These are phyloP conservation scores for Alternaria tenuissima DNA, from an alignment of 2,329 filamentous ascomycete species.

Conservation along the genomic window DNA sequence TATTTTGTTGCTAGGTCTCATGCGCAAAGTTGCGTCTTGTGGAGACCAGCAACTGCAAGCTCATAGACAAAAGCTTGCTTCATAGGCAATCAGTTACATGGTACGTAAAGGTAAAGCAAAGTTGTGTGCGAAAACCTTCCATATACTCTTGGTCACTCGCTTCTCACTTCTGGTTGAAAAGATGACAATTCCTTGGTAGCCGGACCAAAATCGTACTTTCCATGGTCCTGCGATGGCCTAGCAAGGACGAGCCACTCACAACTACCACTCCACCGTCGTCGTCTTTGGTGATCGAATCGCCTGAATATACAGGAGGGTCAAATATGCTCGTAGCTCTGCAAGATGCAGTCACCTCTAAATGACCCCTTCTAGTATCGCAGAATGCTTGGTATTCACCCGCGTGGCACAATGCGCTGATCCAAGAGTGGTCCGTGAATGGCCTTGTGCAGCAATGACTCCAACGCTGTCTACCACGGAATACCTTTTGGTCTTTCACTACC, in stretches of 20 bases:
- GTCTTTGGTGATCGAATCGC: too few species aligned
- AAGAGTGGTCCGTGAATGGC: not conserved
- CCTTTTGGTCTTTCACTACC: not conserved
- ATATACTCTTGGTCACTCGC: not conserved
- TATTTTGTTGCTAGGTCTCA: rapidly evolving
- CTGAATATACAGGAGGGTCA: too few species aligned
- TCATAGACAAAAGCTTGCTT: not conserved
- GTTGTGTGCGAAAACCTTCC: not conserved
- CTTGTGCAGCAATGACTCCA: not conserved
- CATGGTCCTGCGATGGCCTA: too few species aligned
- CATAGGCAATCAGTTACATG: not conserved
- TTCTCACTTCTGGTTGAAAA: not conserved
- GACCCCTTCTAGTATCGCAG: not conserved
- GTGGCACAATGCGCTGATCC: not conserved
- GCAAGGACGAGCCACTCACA: too few species aligned
- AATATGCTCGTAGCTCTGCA: too few species aligned
- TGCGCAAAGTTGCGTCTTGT: not conserved
- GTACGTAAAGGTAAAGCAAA: not conserved
- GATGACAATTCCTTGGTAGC: not conserved
- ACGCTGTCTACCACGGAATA: not conserved
- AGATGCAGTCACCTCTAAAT: not conserved
- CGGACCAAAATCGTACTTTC: too few species aligned
- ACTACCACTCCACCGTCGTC: too few species aligned
- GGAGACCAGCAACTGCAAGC: not conserved
- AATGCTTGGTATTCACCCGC: not conserved